Conservation (phyloP, 2,329 filamentous ascomycete genomes). For the Xenoacremonium recifei region DNA sequence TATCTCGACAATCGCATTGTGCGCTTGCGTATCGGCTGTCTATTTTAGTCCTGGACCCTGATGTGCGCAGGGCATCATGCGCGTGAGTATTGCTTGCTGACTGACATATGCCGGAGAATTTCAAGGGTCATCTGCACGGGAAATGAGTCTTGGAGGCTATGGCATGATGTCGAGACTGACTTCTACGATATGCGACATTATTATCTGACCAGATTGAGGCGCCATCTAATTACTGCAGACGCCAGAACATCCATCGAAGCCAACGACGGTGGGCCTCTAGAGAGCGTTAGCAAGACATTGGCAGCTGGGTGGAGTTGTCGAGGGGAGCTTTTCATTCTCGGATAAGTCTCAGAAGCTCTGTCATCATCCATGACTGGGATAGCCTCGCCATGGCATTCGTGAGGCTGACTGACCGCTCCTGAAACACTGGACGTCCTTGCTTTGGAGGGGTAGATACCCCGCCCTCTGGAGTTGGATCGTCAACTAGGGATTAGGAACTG, state of each 20-base stretch:
- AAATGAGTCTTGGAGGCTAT: not conserved
- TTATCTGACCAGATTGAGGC: not conserved
- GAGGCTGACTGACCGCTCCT: conserved; percentile 29
- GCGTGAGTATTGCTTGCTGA: not conserved
- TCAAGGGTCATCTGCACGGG: not conserved
- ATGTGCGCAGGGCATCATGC: not conserved
- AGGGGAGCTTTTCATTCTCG: no score
- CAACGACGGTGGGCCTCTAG: not conserved
- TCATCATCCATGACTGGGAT: conserved; percentile 23
- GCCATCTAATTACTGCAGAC: no score
- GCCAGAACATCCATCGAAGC: not conserved
- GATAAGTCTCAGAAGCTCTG: no score
- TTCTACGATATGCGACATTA: not conserved
- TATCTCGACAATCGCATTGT: not conserved
- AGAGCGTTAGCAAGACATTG: not conserved
- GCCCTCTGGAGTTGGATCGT: not conserved
- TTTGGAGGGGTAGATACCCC: conserved; percentile 12
- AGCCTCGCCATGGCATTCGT: conserved; percentile 22
- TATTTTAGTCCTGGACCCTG: not conserved
- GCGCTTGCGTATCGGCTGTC: not conserved
- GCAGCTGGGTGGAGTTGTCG: no score
- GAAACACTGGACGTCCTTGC: conserved; percentile 18
- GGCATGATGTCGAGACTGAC: not conserved
- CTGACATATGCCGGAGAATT: not conserved
- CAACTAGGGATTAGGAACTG: no score